Evolutionary conservation across 192 early-diverging fungal genomes (phyloP), one percentile per base, ranked within the genome.

Genomic region (Gamsiella multidivaricata): DNA sequence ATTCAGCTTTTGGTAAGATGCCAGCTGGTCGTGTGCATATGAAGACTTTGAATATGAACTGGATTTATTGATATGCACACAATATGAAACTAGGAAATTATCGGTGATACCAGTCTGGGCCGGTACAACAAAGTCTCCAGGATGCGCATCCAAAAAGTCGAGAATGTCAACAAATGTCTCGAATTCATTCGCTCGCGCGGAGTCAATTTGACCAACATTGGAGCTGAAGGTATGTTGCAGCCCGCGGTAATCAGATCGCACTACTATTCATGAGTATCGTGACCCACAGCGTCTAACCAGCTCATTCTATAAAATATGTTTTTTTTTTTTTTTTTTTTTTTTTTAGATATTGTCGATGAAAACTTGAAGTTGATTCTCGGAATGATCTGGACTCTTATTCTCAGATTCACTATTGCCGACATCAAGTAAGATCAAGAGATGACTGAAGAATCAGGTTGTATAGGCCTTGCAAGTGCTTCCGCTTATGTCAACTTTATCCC

Each of bases 341-440:
- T 61, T 12, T 2, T 60, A 87, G 97, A 98, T 87, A 98, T 98
- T 76, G 95, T 97, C 22, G 95, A 97, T 78, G 81, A 86, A 8
- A 97, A 97, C 83, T 63, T 80, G 34, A 98, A 98, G 85, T 88
- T 98, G 67, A 92, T 95, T 60, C 83, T 98, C 15, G 97, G 97
- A 17, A 89, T 98, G 88, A 93, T 98, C 62, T 98, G 97, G 97
- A 95, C 91, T 8, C 92, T 98, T 68, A 98, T 98, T 84, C 85
- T 98, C 66, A 89, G 97, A 67, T 98, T 98, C 78, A 93, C 95
- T 25, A 98, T 98, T 78, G 92, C 93, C 34, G 95, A 94, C 62
- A 97, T 97, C 67, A 94, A 70, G 90, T 91, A 82, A 46, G 61
- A 41, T n/a, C n/a, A n/a, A n/a, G n/a, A n/a, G n/a, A n/a, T n/a